Percentiles rank a stretch among this genome's conserved stretches.
phyloP scores from a whole-genome alignment of 768 basidiomycete genomes.

The Strobilomyces dryophilus region DNA sequence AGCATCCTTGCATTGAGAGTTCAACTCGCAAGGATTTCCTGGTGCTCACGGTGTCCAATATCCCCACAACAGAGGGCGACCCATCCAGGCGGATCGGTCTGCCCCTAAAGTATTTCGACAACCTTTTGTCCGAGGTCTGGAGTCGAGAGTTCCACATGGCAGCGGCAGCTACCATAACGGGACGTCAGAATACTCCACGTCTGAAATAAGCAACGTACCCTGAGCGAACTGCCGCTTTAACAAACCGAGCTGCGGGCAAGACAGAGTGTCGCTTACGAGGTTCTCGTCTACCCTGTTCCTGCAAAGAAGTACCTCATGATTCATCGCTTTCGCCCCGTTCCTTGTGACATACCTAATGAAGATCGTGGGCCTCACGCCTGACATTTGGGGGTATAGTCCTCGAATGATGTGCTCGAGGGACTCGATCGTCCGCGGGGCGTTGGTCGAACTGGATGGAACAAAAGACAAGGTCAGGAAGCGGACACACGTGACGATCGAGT shows the following conservation, averaged over 20 bases:
- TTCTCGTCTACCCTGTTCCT: slow-evolving; percentile 73
- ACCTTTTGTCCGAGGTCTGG: slow-evolving; percentile 53
- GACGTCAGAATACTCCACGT: background rate
- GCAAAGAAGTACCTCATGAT: background rate
- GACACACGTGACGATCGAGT: background rate
- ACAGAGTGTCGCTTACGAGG: slow-evolving; percentile 63
- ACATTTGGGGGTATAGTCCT: slow-evolving; percentile 58
- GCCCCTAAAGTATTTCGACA: slow-evolving; percentile 68
- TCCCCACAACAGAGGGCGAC: slow-evolving; percentile 67
- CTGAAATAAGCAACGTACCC: slow-evolving; percentile 36
- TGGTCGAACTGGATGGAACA: slow-evolving; percentile 51
- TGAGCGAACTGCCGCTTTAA: slow-evolving; percentile 60
- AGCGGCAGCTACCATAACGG: slow-evolving; percentile 50
- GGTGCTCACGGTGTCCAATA: slow-evolving; percentile 62
- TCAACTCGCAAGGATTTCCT: background rate
- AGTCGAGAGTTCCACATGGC: slow-evolving; percentile 58
- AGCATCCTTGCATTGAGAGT: background rate
- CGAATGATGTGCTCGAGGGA: slow-evolving; percentile 70
- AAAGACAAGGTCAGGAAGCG: background rate
- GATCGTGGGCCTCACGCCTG: slow-evolving; percentile 44
- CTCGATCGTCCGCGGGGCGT: slow-evolving; percentile 74
- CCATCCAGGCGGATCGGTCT: slow-evolving; percentile 72
- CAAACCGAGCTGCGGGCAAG: slow-evolving; percentile 62
- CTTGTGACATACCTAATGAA: slow-evolving; percentile 46
- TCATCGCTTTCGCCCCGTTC: background rate